A percentile compares a stretch with the other conserved stretches of the same genome.
phyloP scores from a whole-genome alignment of 2,329 filamentous ascomycete genomes.

The Aspergillaceae sp. region DNA sequence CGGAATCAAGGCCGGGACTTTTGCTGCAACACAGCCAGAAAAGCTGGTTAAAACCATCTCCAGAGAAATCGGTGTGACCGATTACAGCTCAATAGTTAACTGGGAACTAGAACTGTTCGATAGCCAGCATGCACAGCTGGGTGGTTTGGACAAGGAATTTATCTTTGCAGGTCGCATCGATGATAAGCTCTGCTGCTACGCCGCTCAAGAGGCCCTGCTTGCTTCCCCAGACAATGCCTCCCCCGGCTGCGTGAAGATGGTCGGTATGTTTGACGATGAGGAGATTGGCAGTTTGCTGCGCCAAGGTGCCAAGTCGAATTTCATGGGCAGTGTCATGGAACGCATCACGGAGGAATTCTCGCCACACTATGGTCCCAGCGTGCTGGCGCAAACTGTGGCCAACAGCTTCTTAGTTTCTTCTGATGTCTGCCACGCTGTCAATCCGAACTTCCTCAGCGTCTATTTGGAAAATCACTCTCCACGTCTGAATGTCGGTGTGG shows the following conservation, averaged over 20 bases:
- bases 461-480: slow-evolving; percentile 84
- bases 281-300: slow-evolving; percentile 88
- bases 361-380: slow-evolving; percentile 38
- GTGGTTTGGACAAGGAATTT: slow-evolving; percentile 82
- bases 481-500: slow-evolving; percentile 77
- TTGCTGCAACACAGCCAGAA: slow-evolving; percentile 74
- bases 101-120: slow-evolving; percentile 98
- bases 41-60: slow-evolving; percentile 77
- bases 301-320: slow-evolving; percentile 84
- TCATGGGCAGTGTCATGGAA: slow-evolving; percentile 72
- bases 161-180: slow-evolving; percentile 94
- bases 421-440: slow-evolving; percentile 88
- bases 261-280: slow-evolving; percentile 93
- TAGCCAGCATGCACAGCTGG: slow-evolving; percentile 70
- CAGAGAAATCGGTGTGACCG: slow-evolving; percentile 63
- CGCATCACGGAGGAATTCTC: slow-evolving; percentile 63
- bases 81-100: slow-evolving; percentile 70
- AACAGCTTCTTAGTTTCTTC: slow-evolving; percentile 87
- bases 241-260: slow-evolving; percentile 67
- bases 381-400: slow-evolving; percentile 75
- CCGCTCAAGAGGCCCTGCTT: slow-evolving; percentile 75
- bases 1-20: slow-evolving; percentile 51
- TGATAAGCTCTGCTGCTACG: slow-evolving; percentile 95
- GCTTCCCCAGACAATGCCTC: slow-evolving; percentile 49
- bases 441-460: slow-evolving; percentile 80